Conservation (phyloP, 495 filamentous ascomycete species). For the Lophiotrema nucula region DNA sequence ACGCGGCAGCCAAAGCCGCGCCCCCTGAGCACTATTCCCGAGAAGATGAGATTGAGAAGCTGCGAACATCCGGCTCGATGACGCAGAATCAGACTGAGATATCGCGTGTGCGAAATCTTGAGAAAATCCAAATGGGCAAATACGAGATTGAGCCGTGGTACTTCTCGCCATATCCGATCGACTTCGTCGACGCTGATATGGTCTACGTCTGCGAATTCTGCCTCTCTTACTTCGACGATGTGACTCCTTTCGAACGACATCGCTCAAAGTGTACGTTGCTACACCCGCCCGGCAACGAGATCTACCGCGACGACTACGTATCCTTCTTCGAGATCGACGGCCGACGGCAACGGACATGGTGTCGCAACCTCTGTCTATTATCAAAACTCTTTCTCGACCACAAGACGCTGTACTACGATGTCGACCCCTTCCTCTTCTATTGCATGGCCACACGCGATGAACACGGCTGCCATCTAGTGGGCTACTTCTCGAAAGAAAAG, state of each 20-base stretch:
- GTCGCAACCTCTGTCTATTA: conserved; percentile 89
- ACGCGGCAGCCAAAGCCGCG: conserved; percentile 52
- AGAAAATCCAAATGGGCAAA: conserved; percentile 86
- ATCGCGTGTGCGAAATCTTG: conserved; percentile 90
- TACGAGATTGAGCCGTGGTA: conserved; percentile 97
- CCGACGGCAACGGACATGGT: conserved; percentile 92
- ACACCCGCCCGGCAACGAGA: conserved; percentile 96
- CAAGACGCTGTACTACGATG: conserved; percentile 99
- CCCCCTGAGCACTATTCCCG: conserved; percentile 63
- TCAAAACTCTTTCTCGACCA: conserved; percentile 97
- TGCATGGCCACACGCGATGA: conserved; percentile 89
- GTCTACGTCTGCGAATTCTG: conserved; percentile 99
- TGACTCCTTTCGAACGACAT: conserved; percentile 77
- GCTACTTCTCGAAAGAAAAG: conserved; percentile 98
- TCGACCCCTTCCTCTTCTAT: conserved; percentile 98
- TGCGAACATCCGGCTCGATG: conserved; percentile 93
- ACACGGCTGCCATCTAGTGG: conserved; percentile 86
- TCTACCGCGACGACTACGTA: conserved; percentile 91
- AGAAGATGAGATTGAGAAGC: conserved; percentile 92
- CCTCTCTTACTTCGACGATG: conserved; percentile 80
- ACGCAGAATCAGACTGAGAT: conserved; percentile 98
- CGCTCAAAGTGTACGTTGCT: conserved; percentile 85
- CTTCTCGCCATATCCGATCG: conserved; percentile 91
- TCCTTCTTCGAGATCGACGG: conserved; percentile 98
- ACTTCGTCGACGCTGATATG: conserved; percentile 79